A percentile compares a stretch with the other conserved stretches of the same genome.
Evolutionary conservation across 2,329 filamentous ascomycete species (phyloP).

Genomic region (Capronia americana): DNA sequence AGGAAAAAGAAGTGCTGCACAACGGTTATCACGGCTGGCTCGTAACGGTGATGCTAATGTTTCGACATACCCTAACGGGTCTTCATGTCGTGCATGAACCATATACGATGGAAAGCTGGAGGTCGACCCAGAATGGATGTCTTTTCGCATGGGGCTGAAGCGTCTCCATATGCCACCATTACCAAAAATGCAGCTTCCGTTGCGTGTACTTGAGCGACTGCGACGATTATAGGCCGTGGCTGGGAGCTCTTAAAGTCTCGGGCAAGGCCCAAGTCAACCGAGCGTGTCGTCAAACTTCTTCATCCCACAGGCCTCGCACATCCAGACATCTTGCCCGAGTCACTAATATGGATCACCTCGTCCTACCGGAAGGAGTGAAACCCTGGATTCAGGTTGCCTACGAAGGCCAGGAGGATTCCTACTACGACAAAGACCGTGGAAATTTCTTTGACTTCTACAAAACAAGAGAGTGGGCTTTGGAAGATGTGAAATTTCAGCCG

Average conservation of each 20-base stretch:
- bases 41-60: not conserved
- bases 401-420: not conserved
- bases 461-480: not conserved
- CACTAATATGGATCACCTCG: not conserved
- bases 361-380: conserved; percentile 4
- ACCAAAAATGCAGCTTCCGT: not conserved
- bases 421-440: not conserved
- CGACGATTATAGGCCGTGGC: not conserved
- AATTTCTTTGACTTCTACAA: conserved; percentile 7
- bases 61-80: not conserved
- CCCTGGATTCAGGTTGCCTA: not conserved
- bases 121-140: not conserved
- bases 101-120: not conserved
- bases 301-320: not conserved
- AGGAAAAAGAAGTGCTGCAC: not conserved
- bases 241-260: not conserved
- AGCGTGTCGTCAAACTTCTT: not conserved
- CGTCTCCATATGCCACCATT: not conserved
- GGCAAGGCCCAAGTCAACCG: not conserved
- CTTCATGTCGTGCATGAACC: not conserved
- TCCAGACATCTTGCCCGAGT: not conserved
- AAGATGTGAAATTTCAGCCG: not conserved
- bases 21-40: not conserved
- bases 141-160: not conserved
- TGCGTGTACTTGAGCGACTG: not conserved